Conservation (phyloP, 225 moss, liverwort and hornwort genomes). For the Bryoerythrophyllum caledonicum region DNA sequence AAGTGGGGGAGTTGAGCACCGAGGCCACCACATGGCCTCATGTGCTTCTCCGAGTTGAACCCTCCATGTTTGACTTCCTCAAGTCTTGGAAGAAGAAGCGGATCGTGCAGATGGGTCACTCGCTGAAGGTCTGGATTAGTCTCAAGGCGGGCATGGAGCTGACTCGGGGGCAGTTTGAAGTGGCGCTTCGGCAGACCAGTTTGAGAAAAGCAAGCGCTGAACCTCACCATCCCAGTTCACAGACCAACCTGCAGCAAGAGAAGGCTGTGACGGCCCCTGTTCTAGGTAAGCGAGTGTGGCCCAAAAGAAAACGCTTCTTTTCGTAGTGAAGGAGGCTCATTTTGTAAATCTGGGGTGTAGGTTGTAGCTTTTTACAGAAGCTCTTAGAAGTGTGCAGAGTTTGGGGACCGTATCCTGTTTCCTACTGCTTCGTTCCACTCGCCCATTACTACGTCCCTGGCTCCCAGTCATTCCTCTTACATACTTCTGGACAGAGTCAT, state of each 20-base stretch:
- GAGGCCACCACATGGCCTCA: slow-evolving; percentile 81
- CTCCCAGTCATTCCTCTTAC: neutral
- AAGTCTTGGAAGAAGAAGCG: slow-evolving; percentile 68
- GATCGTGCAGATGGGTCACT: slow-evolving; percentile 55
- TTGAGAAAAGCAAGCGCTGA: slow-evolving; percentile 19
- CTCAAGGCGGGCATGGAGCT: slow-evolving; percentile 55
- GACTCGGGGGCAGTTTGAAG: slow-evolving; percentile 51
- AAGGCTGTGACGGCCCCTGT: slow-evolving; percentile 39
- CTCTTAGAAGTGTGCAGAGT: neutral
- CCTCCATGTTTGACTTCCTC: slow-evolving; percentile 55
- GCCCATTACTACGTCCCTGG: slow-evolving; percentile 11
- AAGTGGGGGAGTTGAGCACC: slow-evolving; percentile 35
- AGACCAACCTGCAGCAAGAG: slow-evolving; percentile 33
- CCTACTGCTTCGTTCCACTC: neutral
- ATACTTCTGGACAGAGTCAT: neutral
- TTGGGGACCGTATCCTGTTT: neutral
- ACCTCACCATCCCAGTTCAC: neutral
- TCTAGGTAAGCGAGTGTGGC: slow-evolving; percentile 58
- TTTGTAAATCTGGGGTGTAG: slow-evolving; percentile 5
- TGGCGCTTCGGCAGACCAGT: slow-evolving; percentile 18
- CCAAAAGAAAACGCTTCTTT: slow-evolving; percentile 46
- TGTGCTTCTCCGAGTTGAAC: slow-evolving; percentile 53
- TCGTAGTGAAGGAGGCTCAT: slow-evolving; percentile 16
- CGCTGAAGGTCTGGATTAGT: slow-evolving; percentile 51
- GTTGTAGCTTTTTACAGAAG: slow-evolving; percentile 3